A percentile compares a stretch with the other conserved stretches of the same genome.
phyloP scores from a whole-genome alignment of 352 stramenopile species.

The Globisporangium emineosum region DNA sequence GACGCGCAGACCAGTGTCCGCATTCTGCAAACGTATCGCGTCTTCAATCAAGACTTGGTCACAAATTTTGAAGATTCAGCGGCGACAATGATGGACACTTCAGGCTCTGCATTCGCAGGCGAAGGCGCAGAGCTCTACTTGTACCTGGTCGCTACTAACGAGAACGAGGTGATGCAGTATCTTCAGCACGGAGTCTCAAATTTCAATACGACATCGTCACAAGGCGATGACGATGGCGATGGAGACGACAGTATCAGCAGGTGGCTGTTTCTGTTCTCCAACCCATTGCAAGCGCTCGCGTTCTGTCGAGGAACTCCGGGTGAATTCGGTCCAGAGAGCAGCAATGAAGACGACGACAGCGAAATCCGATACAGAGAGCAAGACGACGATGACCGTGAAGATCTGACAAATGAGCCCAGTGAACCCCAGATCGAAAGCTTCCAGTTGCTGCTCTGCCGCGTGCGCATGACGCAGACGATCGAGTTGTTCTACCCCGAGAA shows the following conservation, averaged over 20 bases:
- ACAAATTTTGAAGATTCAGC: conserved; percentile 23
- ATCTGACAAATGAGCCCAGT: background rate
- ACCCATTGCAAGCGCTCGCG: conserved; percentile 25
- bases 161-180: conserved; percentile 29
- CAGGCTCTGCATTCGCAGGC: background rate
- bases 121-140: conserved; percentile 39
- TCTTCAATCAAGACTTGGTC: conserved; percentile 36
- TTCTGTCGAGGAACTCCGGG: conserved; percentile 31
- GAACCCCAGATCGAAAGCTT: conserved; percentile 25
- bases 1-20: conserved; percentile 15
- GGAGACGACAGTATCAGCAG: conserved; percentile 1
- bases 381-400: background rate
- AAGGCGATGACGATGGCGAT: background rate
- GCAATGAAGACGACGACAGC: background rate
- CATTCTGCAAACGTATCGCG: conserved; percentile 49
- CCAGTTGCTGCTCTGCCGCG: conserved; percentile 39
- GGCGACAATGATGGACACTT: background rate
- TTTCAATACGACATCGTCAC: background rate
- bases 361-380: background rate
- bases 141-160: conserved; percentile 30
- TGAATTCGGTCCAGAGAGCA: conserved; percentile 22
- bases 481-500: conserved; percentile 31
- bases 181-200: conserved; percentile 34
- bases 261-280: conserved; percentile 45
- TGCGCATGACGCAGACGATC: conserved; percentile 32